Percentiles rank a stretch among this genome's conserved stretches.
Conservation (phyloP, 73 alveolate genomes). For the Paramecium octaurelia region DNA sequence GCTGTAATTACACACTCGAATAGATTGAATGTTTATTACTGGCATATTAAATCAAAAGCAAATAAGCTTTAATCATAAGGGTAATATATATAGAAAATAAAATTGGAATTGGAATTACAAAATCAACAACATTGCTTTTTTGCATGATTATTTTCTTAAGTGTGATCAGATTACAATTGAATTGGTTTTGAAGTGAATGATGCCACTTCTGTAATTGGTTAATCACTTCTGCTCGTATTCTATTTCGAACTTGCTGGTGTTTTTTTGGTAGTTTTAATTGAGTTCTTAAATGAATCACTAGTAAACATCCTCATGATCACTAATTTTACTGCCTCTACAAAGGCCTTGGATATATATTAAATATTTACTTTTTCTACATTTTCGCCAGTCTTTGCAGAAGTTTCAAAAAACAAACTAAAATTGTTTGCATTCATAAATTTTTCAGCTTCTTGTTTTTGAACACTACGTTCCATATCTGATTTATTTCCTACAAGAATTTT, state of each 20-base stretch:
- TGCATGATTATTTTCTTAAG: neutral
- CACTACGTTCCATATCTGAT: neutral
- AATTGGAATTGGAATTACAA: neutral
- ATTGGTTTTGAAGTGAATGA: neutral
- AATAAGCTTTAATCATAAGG: no score
- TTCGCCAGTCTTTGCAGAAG: neutral
- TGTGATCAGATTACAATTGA: neutral
- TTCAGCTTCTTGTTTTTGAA: neutral
- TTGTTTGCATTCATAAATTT: neutral
- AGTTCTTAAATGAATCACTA: neutral
- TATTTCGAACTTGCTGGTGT: slow-evolving; percentile 11
- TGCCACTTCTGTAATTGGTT: neutral
- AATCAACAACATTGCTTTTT: neutral
- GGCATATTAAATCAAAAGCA: no score
- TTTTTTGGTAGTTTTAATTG: neutral
- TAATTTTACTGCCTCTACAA: neutral
- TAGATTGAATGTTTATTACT: neutral
- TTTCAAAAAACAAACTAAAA: neutral
- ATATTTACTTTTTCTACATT: slow-evolving; percentile 1
- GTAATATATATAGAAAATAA: no score
- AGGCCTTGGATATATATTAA: neutral
- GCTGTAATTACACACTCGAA: no score
- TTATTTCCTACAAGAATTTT: neutral
- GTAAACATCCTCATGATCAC: slow-evolving; percentile 13
- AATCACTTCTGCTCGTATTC: slow-evolving; percentile 1